Base-by-base conservation (phyloP, 2,329 filamentous ascomycete genomes). In the Nigrograna mackinnonii region DNA sequence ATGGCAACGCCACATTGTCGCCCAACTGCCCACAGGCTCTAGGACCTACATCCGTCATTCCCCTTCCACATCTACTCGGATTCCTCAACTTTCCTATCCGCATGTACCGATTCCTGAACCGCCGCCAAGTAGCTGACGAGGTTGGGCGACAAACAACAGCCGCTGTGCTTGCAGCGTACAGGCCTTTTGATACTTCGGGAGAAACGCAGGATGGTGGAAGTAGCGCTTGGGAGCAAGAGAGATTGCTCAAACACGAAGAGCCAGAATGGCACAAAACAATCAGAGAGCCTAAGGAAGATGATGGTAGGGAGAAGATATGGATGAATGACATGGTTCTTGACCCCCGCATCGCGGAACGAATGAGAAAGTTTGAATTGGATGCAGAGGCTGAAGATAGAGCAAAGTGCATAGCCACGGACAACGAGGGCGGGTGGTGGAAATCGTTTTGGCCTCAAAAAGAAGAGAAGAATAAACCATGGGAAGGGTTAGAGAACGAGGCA, bases 11-110 rank as follows among this genome's bases (percentile, higher is more conserved):
- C 30, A 60, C 72, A 18, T 76, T 91, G 37, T 85, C 91, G 1
- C 64, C 77, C 21, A 75, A 79, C 33, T 80, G 87, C 32, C 92
- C 92, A 3, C 62, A 75, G 49, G 80, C 85, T 45, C 83, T 99
- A 60, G 81, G 85, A 26, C 90, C 90, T 32, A 84, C 86, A 5
- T 76, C 80, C 18, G 78, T 87, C 12, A 79, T 99, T 46, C 76
- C 82, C 31, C 88, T 95, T 68, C 92, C 92, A 1, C 92, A 97
- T 66, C 80, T 96, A 44, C 85, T 99, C 21, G 94, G 94, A 46
- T 95, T 99, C 76, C 75, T 88, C 49, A 92, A 94, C 72, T 96
- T 92, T 3, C 88, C 91, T 1, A 87, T 85, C 52, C 86, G 94
- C 46, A 78, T 97, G 47, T 87, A 87, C 62, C 87, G 94, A 52